Conservation (phyloP, 2,329 filamentous ascomycete species). For the Fusarium brevicatenulatum region DNA sequence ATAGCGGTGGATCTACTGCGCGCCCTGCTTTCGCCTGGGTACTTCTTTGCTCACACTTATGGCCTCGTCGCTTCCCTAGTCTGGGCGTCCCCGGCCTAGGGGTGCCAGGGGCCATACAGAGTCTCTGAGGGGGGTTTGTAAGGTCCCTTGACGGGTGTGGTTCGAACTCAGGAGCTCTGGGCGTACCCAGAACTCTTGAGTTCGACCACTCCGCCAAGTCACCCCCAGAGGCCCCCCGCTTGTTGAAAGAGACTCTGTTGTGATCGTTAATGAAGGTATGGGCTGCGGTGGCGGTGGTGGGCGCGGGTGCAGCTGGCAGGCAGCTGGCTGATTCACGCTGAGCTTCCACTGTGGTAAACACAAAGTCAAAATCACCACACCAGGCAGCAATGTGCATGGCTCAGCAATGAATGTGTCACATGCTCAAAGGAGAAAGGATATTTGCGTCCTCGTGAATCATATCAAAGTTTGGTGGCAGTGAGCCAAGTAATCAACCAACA, state of each 20-base stretch:
- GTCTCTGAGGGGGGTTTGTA: constrained; percentile 34
- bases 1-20: constrained; percentile 41
- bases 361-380: constrained; percentile 4
- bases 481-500: neutral
- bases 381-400: neutral
- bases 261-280: constrained; percentile 11
- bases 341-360: neutral
- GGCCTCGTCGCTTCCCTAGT: constrained; percentile 31
- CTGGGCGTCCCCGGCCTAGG: constrained; percentile 11
- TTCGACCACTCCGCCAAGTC: constrained; percentile 4
- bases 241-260: constrained; percentile 1
- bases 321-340: constrained; percentile 1
- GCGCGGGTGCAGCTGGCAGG: constrained; percentile 14
- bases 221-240: constrained; percentile 10
- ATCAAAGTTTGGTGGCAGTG: neutral
- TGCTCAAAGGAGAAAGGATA: neutral
- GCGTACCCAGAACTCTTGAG: neutral
- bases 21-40: constrained; percentile 45
- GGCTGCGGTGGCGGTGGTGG: neutral
- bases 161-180: constrained; percentile 9
- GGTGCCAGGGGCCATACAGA: constrained; percentile 34
- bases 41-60: constrained; percentile 43
- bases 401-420: neutral
- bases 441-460: neutral
- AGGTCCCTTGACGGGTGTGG: neutral